A percentile compares a stretch with the other conserved stretches of the same genome.
phyloP scores from a whole-genome alignment of 352 stramenopile genomes.

The Globisporangium alternatum region DNA sequence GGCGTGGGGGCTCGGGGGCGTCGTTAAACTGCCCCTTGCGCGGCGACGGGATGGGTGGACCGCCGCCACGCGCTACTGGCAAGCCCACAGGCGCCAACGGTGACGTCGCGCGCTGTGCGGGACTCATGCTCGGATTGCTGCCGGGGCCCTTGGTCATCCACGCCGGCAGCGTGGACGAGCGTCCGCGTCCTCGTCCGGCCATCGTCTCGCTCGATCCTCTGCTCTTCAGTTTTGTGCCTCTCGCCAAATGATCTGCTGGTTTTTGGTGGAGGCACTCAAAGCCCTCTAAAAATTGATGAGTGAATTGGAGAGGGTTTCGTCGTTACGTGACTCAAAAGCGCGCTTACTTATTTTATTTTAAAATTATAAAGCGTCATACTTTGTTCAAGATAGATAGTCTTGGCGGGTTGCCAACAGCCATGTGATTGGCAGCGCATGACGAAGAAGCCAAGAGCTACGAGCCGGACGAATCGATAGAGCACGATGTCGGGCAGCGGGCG shows the following conservation, averaged over 20 bases:
- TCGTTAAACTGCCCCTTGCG: conserved; percentile 71
- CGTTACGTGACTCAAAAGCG: background rate
- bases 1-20: conserved; percentile 29
- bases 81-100: background rate
- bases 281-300: background rate
- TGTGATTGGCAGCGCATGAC: conserved; percentile 4
- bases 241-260: background rate
- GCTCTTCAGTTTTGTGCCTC: background rate
- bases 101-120: background rate
- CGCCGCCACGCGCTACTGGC: background rate
- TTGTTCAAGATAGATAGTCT: background rate
- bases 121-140: background rate
- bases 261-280: conserved; percentile 8
- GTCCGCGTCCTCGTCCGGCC: conserved; percentile 76
- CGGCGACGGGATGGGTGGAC: conserved; percentile 21
- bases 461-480: background rate
- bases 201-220: conserved; percentile 28
- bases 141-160: conserved; percentile 75
- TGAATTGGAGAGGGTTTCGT: background rate
- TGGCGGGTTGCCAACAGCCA: background rate
- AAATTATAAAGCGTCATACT: background rate
- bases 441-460: conserved; percentile 3
- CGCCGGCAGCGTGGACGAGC: conserved; percentile 66
- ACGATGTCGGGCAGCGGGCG: conserved; percentile 89
- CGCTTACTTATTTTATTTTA: background rate